A percentile compares a stretch with the other conserved stretches of the same genome.
phyloP scores from a whole-genome alignment of 1,139 yeast species.

The Yamadazyma sp. region DNA sequence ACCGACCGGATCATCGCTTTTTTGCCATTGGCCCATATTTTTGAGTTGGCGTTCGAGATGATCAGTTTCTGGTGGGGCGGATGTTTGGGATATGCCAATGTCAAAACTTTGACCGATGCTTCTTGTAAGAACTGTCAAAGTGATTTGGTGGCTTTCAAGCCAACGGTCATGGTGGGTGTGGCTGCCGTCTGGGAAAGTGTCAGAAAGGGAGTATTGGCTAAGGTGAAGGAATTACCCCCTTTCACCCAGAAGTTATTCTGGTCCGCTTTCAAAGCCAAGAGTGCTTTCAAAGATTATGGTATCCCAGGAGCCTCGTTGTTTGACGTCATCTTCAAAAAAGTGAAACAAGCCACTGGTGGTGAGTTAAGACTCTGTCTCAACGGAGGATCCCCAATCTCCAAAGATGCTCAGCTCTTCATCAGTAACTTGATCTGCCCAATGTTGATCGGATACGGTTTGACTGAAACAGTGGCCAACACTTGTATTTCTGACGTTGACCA shows the following conservation, averaged over 20 bases:
- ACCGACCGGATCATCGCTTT: constrained; percentile 79
- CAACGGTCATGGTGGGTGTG: constrained; percentile 96
- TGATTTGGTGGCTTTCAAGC: constrained; percentile 84
- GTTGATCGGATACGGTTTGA: constrained; percentile 94
- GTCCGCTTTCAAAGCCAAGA: constrained; percentile 80
- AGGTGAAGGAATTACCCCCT: constrained; percentile 67
- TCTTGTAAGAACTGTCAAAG: constrained; percentile 85
- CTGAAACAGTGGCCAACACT: constrained; percentile 93
- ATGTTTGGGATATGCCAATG: constrained; percentile 84
- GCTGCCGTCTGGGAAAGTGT: constrained; percentile 99
- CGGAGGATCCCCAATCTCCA: constrained; percentile 93
- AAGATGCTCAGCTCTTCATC: constrained; percentile 83
- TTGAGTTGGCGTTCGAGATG: constrained; percentile 88
- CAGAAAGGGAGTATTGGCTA: constrained; percentile 85
- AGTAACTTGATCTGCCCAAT: constrained; percentile 79
- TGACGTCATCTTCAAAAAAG: constrained; percentile 76
- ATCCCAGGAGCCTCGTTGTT: constrained; percentile 71
- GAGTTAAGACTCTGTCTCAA: constrained; percentile 68
- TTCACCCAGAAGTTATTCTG: constrained; percentile 81
- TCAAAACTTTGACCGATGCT: constrained; percentile 82
- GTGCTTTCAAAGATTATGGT: constrained; percentile 56
- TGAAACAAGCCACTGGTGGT: constrained; percentile 96
- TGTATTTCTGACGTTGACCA: constrained; percentile 64
- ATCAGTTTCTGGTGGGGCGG: constrained; percentile 87
- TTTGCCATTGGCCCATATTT: constrained; percentile 94